Base-by-base conservation (phyloP, 2,329 filamentous ascomycete genomes). In the Rachicladosporium sp. region DNA sequence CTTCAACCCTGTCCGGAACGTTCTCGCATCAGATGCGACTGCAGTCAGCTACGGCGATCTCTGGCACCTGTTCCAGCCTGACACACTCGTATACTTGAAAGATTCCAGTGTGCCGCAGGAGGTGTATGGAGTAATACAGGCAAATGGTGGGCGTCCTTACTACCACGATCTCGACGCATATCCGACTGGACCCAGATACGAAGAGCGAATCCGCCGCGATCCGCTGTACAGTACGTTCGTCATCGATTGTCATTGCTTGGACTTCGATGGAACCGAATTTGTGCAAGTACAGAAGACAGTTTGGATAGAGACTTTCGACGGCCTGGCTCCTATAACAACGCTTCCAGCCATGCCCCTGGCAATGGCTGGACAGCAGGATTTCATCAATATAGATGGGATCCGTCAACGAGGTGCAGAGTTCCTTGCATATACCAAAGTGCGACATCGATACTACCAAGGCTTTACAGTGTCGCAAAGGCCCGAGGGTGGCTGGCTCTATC, bases 401-500 rank as follows among this genome's bases (percentile, higher is more conserved):
- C 36, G 36, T 10, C 8, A 27, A 27, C 29, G 36, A 11, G 36
- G 36, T 21, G 9, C 11, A 12, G 29, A 38, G 15, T 38, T 38
- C 11, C 13, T 37, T n/a, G 11, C 2, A 5, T 37, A 37, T 10
- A 31, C 10, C 5, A 13, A 37, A 10, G 13, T 29, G 10, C 36
- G 19, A 11, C n/a, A 31, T 31, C 36, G 36, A 5, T 37, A 37
- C 27, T 37, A 37, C 15, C 36, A 37, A 13, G 36, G 36, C 27
- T 19, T 29, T 5, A 37, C 36, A 7, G 4, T 31, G 10, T 31
- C 36, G 10, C 36, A 32, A 19, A 32, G 29, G 11, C 36, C 36
- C 7, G 8, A 11, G 11, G 36, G 36, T 31, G 29, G 19, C 7
- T 13, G 12, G 11, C 29, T 38, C 8, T 32, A 12, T 21, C 10